phyloP scores from a whole-genome alignment of 1,139 yeast species.

The Spencermartinsiella ligniputridi region DNA sequence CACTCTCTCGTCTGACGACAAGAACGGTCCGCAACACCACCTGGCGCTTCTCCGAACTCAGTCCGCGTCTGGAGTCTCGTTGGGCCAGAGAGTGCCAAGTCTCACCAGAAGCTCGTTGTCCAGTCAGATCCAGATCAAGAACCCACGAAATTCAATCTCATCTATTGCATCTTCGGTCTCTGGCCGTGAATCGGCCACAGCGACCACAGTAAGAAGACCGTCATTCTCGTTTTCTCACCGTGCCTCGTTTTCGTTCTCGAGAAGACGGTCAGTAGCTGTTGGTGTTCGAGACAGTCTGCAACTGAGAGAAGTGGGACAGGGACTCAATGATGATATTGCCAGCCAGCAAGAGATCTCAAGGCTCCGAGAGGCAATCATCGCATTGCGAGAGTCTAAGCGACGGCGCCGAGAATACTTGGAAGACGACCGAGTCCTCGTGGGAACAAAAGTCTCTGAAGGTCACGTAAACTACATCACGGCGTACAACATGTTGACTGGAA shows the following conservation, averaged over 20 bases:
- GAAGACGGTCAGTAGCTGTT: conserved; percentile 6
- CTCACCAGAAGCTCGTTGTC: not conserved
- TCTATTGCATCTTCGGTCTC: conserved; percentile 7
- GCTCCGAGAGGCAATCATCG: conserved; percentile 28
- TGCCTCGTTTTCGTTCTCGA: conserved; percentile 18
- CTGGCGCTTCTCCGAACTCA: not conserved
- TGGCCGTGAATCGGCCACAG: conserved; percentile 10
- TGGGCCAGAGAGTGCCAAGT: not conserved
- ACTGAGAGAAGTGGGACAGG: not conserved
- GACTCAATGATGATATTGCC: conserved; percentile 10
- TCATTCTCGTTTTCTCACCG: conserved; percentile 20
- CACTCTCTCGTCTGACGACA: not conserved
- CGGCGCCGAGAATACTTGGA: conserved; percentile 43
- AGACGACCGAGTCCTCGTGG: conserved; percentile 66
- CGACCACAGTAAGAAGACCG: conserved; percentile 9
- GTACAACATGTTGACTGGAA: conserved; percentile 95
- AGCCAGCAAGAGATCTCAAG: conserved; percentile 26
- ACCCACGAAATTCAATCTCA: conserved; percentile 4
- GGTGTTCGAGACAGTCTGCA: conserved; percentile 2
- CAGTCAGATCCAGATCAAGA: not conserved
- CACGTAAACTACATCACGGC: conserved; percentile 93
- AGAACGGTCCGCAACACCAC: not conserved
- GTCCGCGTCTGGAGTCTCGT: not conserved
- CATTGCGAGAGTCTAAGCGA: conserved; percentile 42
- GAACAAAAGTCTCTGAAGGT: conserved; percentile 84